phyloP scores from a whole-genome alignment of 2,329 filamentous ascomycete genomes.

The Verticillium tricorpus region DNA sequence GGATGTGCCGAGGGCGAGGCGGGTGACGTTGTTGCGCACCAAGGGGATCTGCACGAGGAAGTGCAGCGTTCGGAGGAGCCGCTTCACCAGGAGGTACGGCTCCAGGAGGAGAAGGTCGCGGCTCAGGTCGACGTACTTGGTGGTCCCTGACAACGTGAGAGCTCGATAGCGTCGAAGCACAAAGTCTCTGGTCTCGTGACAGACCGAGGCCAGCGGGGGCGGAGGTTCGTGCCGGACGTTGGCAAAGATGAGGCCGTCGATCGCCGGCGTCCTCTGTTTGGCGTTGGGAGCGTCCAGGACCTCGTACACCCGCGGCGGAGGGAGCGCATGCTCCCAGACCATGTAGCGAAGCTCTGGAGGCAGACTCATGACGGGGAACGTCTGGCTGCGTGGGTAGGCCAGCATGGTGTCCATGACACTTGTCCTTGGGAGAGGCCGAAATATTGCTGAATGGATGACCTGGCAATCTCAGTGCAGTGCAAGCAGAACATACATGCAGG shows the following conservation, averaged over 20 bases:
- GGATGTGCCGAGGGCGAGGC: conserved; percentile 40
- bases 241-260: conserved; percentile 41
- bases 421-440: conserved; percentile 2
- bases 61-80: conserved; percentile 39
- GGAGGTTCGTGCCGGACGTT: conserved; percentile 40
- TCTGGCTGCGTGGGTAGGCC: conserved; percentile 6
- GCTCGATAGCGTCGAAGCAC: conserved; percentile 39
- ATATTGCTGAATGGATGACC: neutral
- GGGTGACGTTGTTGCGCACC: conserved; percentile 33
- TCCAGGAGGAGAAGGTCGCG: conserved; percentile 43
- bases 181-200: conserved; percentile 37
- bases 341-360: conserved; percentile 40
- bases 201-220: conserved; percentile 37
- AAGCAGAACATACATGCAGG: too few relatives aligned
- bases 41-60: conserved; percentile 41
- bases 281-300: conserved; percentile 40
- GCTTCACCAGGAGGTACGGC: conserved; percentile 42
- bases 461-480: neutral
- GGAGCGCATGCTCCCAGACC: conserved; percentile 41
- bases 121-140: conserved; percentile 40
- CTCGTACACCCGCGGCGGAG: conserved; percentile 40
- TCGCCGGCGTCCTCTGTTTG: conserved; percentile 30
- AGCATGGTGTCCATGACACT: conserved; percentile 1
- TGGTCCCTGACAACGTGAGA: conserved; percentile 37
- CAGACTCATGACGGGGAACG: conserved; percentile 21